phyloP scores from a whole-genome alignment of 139 green algal species.

The Gonium pectorale region DNA sequence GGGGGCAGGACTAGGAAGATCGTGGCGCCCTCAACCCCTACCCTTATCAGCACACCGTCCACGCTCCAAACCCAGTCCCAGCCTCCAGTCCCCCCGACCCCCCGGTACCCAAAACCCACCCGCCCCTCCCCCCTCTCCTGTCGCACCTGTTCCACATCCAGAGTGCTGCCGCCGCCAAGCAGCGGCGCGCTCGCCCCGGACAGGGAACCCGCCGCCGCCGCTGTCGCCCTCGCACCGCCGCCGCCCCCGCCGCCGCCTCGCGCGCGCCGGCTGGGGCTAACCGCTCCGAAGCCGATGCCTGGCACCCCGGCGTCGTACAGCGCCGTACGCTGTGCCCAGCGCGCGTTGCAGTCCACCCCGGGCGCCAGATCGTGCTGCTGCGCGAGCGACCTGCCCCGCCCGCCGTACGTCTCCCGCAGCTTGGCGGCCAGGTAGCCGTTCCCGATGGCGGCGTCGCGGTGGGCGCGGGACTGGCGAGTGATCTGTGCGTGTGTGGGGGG shows the following conservation, averaged over 20 bases:
- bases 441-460: background rate
- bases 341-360: conserved; percentile 37
- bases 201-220: background rate
- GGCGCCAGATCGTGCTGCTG: background rate
- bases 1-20: too few relatives aligned
- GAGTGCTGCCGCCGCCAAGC: background rate
- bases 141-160: conserved; percentile 33
- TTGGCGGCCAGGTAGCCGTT: conserved; percentile 22
- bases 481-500: background rate
- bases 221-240: background rate
- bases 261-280: too few relatives aligned
- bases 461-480: background rate
- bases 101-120: too few relatives aligned
- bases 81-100: too few relatives aligned
- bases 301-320: conserved; percentile 16
- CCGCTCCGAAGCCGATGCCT: too few relatives aligned
- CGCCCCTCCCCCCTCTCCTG: too few relatives aligned
- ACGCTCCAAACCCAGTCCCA: too few relatives aligned
- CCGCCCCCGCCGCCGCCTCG: background rate
- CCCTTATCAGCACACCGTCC: too few relatives aligned
- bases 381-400: background rate
- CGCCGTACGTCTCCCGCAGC: conserved; percentile 14
- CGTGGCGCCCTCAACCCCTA: too few relatives aligned
- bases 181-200: background rate
- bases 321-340: conserved; percentile 31